These are phyloP conservation scores for Fusarium vanettenii DNA, from an alignment of 2,329 filamentous ascomycete genomes.

Conservation along the genomic window DNA sequence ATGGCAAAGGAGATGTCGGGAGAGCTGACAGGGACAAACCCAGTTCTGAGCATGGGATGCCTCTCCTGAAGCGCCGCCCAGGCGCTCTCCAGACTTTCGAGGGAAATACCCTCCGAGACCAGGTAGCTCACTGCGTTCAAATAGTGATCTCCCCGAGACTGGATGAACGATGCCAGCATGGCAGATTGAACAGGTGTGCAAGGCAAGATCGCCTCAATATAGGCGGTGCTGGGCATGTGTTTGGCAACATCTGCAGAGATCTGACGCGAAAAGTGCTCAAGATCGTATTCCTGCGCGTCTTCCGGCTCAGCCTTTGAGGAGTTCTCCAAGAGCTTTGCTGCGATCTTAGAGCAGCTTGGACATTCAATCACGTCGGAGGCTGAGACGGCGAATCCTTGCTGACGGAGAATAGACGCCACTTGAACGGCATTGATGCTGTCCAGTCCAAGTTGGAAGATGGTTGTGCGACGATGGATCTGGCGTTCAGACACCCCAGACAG, in stretches of 20 bases:
- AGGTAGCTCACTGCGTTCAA: constrained; percentile 76
- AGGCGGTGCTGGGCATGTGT: constrained; percentile 25
- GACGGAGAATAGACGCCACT: constrained; percentile 75
- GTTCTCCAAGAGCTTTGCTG: constrained; percentile 41
- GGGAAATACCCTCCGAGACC: constrained; percentile 55
- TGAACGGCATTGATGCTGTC: constrained; percentile 92
- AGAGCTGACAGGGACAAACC: constrained; percentile 74
- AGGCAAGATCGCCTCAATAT: constrained; percentile 73
- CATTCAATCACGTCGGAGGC: constrained; percentile 81
- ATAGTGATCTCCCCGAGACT: constrained; percentile 76
- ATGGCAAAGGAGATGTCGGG: constrained; percentile 76
- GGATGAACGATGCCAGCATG: constrained; percentile 80
- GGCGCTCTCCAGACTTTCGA: constrained; percentile 60
- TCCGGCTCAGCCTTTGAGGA: constrained; percentile 1
- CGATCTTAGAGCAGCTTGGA: constrained; percentile 58
- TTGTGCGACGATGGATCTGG: constrained; percentile 69
- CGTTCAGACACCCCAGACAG: constrained; percentile 65
- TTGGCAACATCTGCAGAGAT: constrained; percentile 45
- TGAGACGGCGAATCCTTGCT: constrained; percentile 66
- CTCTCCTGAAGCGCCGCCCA: constrained; percentile 66
- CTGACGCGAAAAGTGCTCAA: constrained; percentile 52
- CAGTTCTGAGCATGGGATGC: constrained; percentile 81
- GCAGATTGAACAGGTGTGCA: constrained; percentile 85
- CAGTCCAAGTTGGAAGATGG: constrained; percentile 88
- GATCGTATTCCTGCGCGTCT: constrained; percentile 48